Conservation (phyloP, 2,329 filamentous ascomycete genomes). For the Cordyceps cateniannulata region DNA sequence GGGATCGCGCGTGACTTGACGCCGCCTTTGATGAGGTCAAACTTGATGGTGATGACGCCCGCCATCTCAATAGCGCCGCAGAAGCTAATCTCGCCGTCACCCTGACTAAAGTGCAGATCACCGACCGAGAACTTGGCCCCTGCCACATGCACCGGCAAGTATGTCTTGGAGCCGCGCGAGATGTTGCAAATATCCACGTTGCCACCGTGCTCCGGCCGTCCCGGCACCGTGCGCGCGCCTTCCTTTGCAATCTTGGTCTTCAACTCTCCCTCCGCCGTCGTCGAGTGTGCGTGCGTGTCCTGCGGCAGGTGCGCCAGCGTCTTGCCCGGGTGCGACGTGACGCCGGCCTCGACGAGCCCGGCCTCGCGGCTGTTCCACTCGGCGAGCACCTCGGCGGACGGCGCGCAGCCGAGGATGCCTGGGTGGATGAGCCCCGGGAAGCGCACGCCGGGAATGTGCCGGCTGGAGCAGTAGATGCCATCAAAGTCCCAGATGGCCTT, state of each 20-base stretch:
- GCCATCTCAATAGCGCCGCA: conserved; percentile 93
- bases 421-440: conserved; percentile 89
- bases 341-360: conserved; percentile 61
- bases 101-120: conserved; percentile 81
- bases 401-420: conserved; percentile 84
- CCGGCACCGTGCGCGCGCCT: conserved; percentile 79
- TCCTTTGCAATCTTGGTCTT: conserved; percentile 65
- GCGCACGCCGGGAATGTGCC: conserved; percentile 80
- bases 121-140: conserved; percentile 89
- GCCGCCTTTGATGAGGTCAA: conserved; percentile 78
- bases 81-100: conserved; percentile 86
- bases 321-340: conserved; percentile 51
- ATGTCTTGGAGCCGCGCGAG: conserved; percentile 72
- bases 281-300: conserved; percentile 65
- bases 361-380: conserved; percentile 81
- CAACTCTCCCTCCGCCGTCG: conserved; percentile 50
- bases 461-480: conserved; percentile 65
- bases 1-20: conserved; percentile 69
- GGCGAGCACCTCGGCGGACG: conserved; percentile 67
- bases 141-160: conserved; percentile 76
- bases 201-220: conserved; percentile 79
- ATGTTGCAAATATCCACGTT: conserved; percentile 92
- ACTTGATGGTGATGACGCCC: conserved; percentile 83
- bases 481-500: conserved; percentile 57
- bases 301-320: conserved; percentile 72